These are phyloP conservation scores for Chytriomyces sp. DNA, from an alignment of 192 early-diverging fungal species.

Conservation along the genomic window DNA sequence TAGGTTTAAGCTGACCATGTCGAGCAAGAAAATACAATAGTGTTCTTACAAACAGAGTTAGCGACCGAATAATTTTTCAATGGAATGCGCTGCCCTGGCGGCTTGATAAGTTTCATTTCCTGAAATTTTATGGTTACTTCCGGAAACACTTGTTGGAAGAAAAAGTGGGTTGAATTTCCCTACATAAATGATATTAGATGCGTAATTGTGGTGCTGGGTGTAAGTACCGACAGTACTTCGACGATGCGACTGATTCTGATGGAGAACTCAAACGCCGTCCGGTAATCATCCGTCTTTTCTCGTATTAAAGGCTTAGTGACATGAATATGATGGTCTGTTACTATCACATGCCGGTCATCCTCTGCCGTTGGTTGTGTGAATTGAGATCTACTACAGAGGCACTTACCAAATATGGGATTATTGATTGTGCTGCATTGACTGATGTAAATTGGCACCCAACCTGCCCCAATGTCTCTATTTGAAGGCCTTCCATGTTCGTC, in stretches of 20 bases:
- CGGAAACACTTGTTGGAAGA: neutral
- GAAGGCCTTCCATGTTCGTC: neutral
- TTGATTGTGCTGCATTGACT: constrained; percentile 11
- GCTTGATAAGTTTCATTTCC: constrained; percentile 17
- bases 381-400: neutral
- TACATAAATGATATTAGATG: neutral
- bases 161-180: neutral
- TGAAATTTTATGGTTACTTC: constrained; percentile 7
- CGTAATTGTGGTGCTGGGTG: neutral
- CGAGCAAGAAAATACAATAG: no score
- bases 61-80: neutral
- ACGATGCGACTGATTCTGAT: constrained; percentile 17
- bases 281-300: constrained; percentile 20
- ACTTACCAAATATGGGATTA: neutral
- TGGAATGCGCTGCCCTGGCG: constrained; percentile 3
- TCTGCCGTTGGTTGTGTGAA: neutral
- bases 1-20: no score
- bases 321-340: constrained; percentile 26
- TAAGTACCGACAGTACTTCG: neutral
- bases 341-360: constrained; percentile 14
- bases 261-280: constrained; percentile 9
- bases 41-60: constrained; percentile 14
- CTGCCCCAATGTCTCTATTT: constrained; percentile 15
- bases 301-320: constrained; percentile 18
- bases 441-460: constrained; percentile 28